Evolutionary conservation across 441 rosid species (phyloP), one percentile per base, ranked within the genome.

Genomic region (Macaranga tanarius): DNA sequence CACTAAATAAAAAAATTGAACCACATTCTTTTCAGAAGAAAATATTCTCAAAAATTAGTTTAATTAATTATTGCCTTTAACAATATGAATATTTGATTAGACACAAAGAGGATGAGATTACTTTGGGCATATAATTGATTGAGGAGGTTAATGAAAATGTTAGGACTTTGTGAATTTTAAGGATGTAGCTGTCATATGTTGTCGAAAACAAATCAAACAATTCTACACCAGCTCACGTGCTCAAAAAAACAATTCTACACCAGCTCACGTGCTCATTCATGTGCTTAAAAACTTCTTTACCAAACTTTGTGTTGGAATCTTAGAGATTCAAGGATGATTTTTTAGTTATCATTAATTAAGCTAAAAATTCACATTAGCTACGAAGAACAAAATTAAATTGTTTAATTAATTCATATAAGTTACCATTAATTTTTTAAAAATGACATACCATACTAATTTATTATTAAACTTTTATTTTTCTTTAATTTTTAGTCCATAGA

Each of bases 221-320:
- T 34, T 52, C 15, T 52, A 38, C 31, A 73, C 58, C 60, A 25
- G n/a, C 42, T 54, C 76, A 73, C 59, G 56, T 61, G 70, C 38
- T 40, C n/a, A n/a, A n/a, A n/a, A n/a, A 1, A 20, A n/a, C 17
- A 52, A 28, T 34, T 52, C 15, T 52, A 38, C 31, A 73, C 58
- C 60, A 25, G n/a, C 42, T 54, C 76, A 73, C 59, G 56, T 61
- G 70, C 34, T 28, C 31, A 3, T 19, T 58, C 58, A 56, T 75
- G 62, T 63, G 74, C 70, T 22, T 50, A 57, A 51, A 67, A 17
- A 8, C 31, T 28, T 67, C 79, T 67, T 75, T 17, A 40, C 66
- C 78, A 55, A 71, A 71, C 75, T 61, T 69, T 56, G 59, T n/a
- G 20, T 45, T 23, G 50, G 42, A 20, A 67, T 19, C 45, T 23